These are phyloP conservation scores for Trypanosoma congolense DNA, from an alignment of 208 protist genomes.

Conservation along the genomic window DNA sequence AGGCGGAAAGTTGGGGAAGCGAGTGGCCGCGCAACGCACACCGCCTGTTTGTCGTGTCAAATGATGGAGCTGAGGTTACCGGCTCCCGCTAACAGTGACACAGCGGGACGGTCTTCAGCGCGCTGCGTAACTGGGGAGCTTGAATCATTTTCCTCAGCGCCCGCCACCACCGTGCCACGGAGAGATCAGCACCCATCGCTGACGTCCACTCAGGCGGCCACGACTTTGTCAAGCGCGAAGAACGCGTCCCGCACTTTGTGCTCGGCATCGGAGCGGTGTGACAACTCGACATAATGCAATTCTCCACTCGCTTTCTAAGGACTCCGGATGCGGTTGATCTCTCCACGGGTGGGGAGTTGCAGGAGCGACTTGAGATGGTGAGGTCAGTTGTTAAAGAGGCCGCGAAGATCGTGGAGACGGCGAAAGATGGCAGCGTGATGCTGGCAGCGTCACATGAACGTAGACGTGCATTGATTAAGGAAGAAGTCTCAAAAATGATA, in stretches of 20 bases:
- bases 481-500: conserved; percentile 66
- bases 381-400: conserved; percentile 8
- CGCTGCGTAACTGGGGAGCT: no score
- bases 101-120: no score
- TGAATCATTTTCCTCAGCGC: no score
- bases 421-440: background rate
- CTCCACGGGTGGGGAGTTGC: background rate
- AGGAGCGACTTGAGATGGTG: conserved; percentile 6
- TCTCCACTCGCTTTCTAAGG: background rate
- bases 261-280: background rate
- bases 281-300: background rate
- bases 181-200: background rate
- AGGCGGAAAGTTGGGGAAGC: no score
- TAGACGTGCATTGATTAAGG: conserved; percentile 37
- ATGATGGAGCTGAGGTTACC: no score
- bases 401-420: conserved; percentile 10
- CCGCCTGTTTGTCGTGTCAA: no score
- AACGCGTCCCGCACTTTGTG: background rate
- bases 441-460: conserved; percentile 24
- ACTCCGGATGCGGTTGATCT: background rate
- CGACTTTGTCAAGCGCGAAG: background rate
- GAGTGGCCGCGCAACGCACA: no score
- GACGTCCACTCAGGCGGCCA: background rate
- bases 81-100: no score
- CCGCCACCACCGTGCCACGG: background rate